These are phyloP conservation scores for Rubia occidens DNA, from an alignment of 305 asterid genomes.

Conservation along the genomic window DNA sequence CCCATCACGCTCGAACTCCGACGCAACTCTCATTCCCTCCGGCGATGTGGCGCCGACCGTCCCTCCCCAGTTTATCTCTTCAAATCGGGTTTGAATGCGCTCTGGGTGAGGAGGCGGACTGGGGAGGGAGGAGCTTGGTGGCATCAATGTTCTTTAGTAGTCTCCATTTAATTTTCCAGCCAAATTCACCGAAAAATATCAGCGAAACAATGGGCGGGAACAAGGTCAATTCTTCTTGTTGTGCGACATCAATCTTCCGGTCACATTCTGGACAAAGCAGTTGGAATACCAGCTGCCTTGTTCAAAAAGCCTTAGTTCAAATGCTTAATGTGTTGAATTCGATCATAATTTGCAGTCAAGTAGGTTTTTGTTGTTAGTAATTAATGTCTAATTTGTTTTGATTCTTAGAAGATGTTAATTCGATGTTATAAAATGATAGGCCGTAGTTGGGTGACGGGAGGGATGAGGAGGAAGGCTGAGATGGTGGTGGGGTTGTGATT, in stretches of 20 bases:
- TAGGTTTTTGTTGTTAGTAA: background rate
- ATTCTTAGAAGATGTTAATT: constrained; percentile 48
- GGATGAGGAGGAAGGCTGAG: too few species aligned
- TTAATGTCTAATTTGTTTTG: constrained; percentile 4
- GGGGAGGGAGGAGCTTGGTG: too few species aligned
- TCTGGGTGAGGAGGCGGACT: too few species aligned
- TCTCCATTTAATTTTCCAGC: background rate
- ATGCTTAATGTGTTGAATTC: constrained; percentile 17
- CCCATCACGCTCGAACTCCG: too few species aligned
- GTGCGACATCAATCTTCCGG: constrained; percentile 90
- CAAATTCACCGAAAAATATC: background rate
- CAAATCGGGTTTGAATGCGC: too few species aligned
- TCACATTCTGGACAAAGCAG: constrained; percentile 79
- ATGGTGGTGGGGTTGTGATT: too few species aligned
- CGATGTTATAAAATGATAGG: constrained; percentile 45
- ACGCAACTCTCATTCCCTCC: too few species aligned
- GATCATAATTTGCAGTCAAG: background rate
- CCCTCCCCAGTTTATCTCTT: too few species aligned
- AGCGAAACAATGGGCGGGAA: constrained; percentile 47
- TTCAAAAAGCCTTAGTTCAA: constrained; percentile 43
- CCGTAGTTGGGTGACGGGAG: constrained; percentile 80
- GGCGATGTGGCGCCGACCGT: too few species aligned
- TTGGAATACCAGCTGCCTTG: constrained; percentile 71
- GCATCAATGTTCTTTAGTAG: too few species aligned
- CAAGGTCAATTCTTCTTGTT: constrained; percentile 83